These are phyloP conservation scores for Cladosporium sp. DNA, from an alignment of 2,329 filamentous ascomycete species.

Conservation along the genomic window DNA sequence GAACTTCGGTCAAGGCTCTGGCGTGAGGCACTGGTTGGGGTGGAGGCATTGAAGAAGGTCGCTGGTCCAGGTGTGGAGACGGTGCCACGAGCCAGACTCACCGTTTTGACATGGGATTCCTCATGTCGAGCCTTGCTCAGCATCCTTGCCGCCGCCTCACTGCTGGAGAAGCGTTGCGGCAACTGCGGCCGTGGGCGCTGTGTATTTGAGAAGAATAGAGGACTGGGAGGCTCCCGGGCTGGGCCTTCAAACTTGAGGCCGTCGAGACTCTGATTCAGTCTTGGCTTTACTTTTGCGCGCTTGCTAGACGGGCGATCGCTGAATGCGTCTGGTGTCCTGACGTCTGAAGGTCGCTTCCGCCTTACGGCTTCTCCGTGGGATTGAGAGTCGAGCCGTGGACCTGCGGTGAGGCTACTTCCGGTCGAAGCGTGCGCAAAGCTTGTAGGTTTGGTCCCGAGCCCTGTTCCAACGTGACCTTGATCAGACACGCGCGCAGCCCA, in stretches of 20 bases:
- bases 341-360: constrained; percentile 4
- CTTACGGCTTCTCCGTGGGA: not conserved
- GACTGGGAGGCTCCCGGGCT: constrained; percentile 39
- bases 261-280: constrained; percentile 21
- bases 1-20: constrained; percentile 30
- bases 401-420: not conserved
- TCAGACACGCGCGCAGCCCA: constrained; percentile 1
- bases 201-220: constrained; percentile 51
- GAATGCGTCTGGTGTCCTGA: not conserved
- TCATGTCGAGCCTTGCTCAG: constrained; percentile 48
- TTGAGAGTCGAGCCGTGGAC: not conserved
- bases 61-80: constrained; percentile 39
- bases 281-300: constrained; percentile 18
- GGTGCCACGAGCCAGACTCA: constrained; percentile 47
- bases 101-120: constrained; percentile 48
- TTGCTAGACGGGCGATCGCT: constrained; percentile 13
- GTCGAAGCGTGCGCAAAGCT: not conserved
- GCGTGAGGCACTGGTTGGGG: constrained; percentile 40
- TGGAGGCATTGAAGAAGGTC: not conserved
- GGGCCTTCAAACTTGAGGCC: constrained; percentile 18
- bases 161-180: constrained; percentile 54
- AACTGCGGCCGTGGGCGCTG: constrained; percentile 39
- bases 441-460: not conserved
- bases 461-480: not conserved
- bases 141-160: constrained; percentile 56